phyloP scores from a whole-genome alignment of 345 rosid genomes.

The Alliaria petiolata region DNA sequence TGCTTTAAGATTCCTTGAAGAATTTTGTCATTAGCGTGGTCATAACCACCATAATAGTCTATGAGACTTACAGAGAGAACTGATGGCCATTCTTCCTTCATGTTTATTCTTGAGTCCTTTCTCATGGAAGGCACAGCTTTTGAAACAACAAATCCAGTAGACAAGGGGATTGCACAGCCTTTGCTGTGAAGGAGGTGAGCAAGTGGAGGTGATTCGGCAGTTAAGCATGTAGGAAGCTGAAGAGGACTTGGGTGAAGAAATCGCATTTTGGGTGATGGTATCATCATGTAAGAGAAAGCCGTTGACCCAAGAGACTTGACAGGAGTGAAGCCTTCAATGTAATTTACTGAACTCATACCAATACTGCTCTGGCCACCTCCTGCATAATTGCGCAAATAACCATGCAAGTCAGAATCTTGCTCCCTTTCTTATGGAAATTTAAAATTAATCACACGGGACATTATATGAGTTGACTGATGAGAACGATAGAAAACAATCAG shows the following conservation, averaged over 20 bases:
- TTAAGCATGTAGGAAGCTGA: constrained; percentile 90
- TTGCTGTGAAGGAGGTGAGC: constrained; percentile 99
- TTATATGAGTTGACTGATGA: neutral
- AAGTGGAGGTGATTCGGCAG: constrained; percentile 98
- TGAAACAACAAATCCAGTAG: constrained; percentile 88
- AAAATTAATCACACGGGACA: neutral
- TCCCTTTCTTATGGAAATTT: neutral
- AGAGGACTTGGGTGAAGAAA: constrained; percentile 91
- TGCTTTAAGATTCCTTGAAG: constrained; percentile 52
- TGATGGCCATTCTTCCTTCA: constrained; percentile 94
- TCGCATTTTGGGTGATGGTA: constrained; percentile 95
- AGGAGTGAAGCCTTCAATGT: constrained; percentile 89
- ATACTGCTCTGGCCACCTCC: constrained; percentile 64
- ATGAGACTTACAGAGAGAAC: constrained; percentile 80
- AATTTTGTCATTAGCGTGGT: constrained; percentile 47
- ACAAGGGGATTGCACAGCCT: constrained; percentile 82
- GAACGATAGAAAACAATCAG: neutral
- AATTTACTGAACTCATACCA: constrained; percentile 44
- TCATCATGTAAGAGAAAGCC: constrained; percentile 73
- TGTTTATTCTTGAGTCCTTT: constrained; percentile 60
- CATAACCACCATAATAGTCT: constrained; percentile 79
- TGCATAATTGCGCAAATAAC: constrained; percentile 26
- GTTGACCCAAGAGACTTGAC: constrained; percentile 89
- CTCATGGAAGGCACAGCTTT: constrained; percentile 88
- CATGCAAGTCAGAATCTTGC: constrained; percentile 5